A percentile compares a stretch with the other conserved stretches of the same genome.
Evolutionary conservation across 1,284 basidiomycete genomes (phyloP).

Genomic region (Rhodotorula sp.): DNA sequence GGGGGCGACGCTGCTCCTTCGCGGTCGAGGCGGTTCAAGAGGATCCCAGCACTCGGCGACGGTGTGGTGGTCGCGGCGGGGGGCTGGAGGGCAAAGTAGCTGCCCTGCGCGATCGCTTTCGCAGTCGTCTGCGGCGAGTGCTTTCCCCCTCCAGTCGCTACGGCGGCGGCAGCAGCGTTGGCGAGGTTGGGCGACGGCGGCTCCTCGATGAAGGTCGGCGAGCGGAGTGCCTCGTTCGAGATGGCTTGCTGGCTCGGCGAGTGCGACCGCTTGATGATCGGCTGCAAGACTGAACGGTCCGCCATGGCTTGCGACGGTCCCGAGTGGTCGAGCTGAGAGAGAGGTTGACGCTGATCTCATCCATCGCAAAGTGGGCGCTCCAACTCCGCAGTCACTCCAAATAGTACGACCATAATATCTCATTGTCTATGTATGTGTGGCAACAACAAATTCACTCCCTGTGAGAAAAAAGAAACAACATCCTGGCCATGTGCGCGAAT

Average conservation of each 20-base stretch:
- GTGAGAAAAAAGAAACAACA: neutral
- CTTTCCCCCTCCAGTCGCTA: neutral
- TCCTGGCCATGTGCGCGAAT: neutral
- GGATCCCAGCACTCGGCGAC: neutral
- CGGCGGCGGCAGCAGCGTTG: neutral
- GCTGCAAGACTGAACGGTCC: conserved; percentile 4
- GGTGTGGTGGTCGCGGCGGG: conserved; percentile 1
- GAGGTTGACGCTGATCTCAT: too few species aligned
- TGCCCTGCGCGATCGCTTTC: neutral
- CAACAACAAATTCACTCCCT: neutral
- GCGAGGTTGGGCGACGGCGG: conserved; percentile 6
- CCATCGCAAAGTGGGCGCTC: too few species aligned
- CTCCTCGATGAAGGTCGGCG: conserved; percentile 9
- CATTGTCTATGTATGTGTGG: too few species aligned
- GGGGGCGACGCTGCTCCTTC: neutral
- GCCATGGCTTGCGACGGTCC: too few species aligned
- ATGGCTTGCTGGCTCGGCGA: neutral
- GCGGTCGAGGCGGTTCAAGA: conserved; percentile 3
- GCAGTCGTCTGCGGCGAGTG: neutral
- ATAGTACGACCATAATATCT: too few species aligned
- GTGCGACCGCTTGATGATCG: conserved; percentile 24
- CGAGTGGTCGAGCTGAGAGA: too few species aligned
- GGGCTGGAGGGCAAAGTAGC: conserved; percentile 14
- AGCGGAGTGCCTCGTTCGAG: conserved; percentile 6
- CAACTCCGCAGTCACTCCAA: too few species aligned